Evolutionary conservation across 2,329 filamentous ascomycete genomes (phyloP), one percentile per base, ranked within the genome.

Genomic region (Paecilomyces sp.): DNA sequence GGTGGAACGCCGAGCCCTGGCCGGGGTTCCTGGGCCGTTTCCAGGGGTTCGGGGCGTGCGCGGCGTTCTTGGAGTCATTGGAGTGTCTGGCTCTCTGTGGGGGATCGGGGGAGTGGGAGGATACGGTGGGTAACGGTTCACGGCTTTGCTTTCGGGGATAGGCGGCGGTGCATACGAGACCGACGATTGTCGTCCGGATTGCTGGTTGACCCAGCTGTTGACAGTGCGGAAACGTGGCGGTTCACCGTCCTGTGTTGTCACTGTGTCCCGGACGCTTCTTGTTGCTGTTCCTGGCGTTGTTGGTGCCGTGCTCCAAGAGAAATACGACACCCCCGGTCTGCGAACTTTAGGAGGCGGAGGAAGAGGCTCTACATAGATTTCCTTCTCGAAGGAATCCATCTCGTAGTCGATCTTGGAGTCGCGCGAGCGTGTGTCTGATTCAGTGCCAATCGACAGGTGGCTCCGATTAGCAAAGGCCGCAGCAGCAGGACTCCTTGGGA

Each of bases 261-360:
- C 8, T 22, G 53, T 58, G 8, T 58, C 53, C 12, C 51, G 51
- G 51, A 11, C 22, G 51, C 51, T 22, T 3, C 50, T 53, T n/a
- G 50, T 53, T 7, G 12, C 24, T 30, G 51, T 30, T 33, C 24
- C 54, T 6, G 54, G 54, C 22, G 54, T 55, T 13, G 54, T 47
- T 15, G 52, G 41, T 11, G 13, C 22, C 25, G 57, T 50, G 51
- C 52, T 58, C 51, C 22, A 25, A 15, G 30, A 30, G 57, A 54
- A 28, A 25, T 30, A 24, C 4, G 52, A 61, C 9, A 57, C 57
- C 36, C 50, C 50, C 3, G 58, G 57, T 13, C 55, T 61, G 18
- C 57, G 51, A 12, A 57, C 34, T 12, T 52, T 60, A 13, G 58
- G 55, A n/a, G 60, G 57, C n/a, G 47, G 54, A 11, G 33, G 25